Conservation (phyloP, 768 basidiomycete species). For the Tricholoma matsutake region DNA sequence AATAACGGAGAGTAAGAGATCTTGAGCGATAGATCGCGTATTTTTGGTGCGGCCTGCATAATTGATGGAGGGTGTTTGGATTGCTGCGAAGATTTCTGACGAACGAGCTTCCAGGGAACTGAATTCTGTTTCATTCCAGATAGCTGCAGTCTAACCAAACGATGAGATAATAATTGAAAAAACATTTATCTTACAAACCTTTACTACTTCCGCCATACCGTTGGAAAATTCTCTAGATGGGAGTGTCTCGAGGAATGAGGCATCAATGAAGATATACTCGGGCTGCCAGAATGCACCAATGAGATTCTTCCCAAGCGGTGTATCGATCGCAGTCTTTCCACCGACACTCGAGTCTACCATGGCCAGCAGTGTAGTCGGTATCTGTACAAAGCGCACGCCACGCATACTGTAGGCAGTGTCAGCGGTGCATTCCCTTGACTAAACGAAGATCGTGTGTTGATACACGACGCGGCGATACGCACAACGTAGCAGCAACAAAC, state of each 20-base stretch:
- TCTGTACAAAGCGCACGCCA: constrained; percentile 91
- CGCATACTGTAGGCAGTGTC: constrained; percentile 69
- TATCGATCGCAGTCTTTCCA: constrained; percentile 99
- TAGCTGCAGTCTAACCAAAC: constrained; percentile 86
- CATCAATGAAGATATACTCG: constrained; percentile 95
- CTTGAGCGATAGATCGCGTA: constrained; percentile 73
- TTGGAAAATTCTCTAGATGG: constrained; percentile 94
- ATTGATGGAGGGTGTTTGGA: constrained; percentile 65
- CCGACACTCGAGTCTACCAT: constrained; percentile 99
- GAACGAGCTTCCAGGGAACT: constrained; percentile 82
- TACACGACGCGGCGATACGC: constrained; percentile 30
- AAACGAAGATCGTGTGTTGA: background rate
- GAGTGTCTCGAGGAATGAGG: constrained; percentile 91
- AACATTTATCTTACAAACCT: constrained; percentile 48
- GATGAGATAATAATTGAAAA: background rate
- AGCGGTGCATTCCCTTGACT: constrained; percentile 2
- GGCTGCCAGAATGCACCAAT: constrained; percentile 99
- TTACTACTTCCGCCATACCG: constrained; percentile 98
- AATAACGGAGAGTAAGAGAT: constrained; percentile 87
- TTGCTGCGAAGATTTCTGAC: constrained; percentile 81
- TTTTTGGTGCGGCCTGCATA: constrained; percentile 51
- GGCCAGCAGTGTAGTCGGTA: constrained; percentile 93
- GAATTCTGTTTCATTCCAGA: constrained; percentile 93
- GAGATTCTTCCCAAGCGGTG: constrained; percentile 96
- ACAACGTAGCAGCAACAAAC: constrained; percentile 97